Percentiles rank a stretch among this genome's conserved stretches.
These are phyloP conservation scores for Leishmania martiniquensis DNA, from an alignment of 208 protist species.

Conservation along the genomic window DNA sequence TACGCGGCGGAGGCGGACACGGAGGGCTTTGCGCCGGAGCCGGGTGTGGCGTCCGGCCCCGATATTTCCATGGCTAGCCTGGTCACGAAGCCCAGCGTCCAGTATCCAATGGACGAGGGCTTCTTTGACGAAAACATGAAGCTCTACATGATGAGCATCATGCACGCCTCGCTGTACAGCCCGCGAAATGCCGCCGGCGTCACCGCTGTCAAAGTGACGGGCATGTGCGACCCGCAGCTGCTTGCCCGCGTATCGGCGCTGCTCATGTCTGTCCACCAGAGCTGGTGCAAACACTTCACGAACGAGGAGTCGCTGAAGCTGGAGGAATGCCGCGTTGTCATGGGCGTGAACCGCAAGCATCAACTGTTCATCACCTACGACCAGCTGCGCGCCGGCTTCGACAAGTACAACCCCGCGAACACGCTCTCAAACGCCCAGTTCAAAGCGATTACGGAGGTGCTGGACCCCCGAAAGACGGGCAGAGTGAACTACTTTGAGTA, in stretches of 20 bases:
- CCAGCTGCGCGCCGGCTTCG: slow-evolving; percentile 66
- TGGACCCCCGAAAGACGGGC: slow-evolving; percentile 76
- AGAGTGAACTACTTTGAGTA: slow-evolving; percentile 90
- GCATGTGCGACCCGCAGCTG: slow-evolving; percentile 92
- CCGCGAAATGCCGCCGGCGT: slow-evolving; percentile 66
- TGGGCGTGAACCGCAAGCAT: slow-evolving; percentile 70
- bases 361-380: slow-evolving; percentile 68
- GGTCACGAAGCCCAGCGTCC: slow-evolving; percentile 64
- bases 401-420: slow-evolving; percentile 28
- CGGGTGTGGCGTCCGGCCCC: slow-evolving; percentile 50
- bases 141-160: slow-evolving; percentile 92
- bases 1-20: slow-evolving; percentile 94
- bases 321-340: slow-evolving; percentile 90
- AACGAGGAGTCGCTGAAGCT: slow-evolving; percentile 60
- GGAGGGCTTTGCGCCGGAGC: slow-evolving; percentile 66
- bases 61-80: slow-evolving; percentile 75
- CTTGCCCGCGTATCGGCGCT: slow-evolving; percentile 89
- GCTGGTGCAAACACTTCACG: slow-evolving; percentile 83
- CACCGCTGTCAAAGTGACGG: slow-evolving; percentile 92
- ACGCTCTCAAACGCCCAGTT: slow-evolving; percentile 59
- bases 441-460: slow-evolving; percentile 48
- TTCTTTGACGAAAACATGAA: slow-evolving; percentile 93
- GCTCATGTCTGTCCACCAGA: slow-evolving; percentile 86
- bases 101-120: slow-evolving; percentile 65
- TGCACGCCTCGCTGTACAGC: slow-evolving; percentile 79